Conservation (phyloP, 192 early-diverging fungal genomes). For the Coemansia reversa region DNA sequence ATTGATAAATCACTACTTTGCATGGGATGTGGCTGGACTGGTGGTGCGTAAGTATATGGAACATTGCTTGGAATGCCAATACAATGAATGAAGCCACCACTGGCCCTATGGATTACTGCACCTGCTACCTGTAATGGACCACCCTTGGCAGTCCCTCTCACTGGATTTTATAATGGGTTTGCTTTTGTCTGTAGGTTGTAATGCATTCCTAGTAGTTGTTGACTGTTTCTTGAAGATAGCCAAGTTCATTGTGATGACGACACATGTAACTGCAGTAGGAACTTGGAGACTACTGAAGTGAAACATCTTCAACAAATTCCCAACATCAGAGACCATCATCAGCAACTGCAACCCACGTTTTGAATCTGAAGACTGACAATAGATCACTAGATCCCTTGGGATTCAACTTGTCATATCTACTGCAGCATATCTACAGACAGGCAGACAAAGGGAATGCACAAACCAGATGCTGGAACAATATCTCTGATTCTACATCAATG, state of each 20-base stretch:
- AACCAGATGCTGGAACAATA: constrained; percentile 48
- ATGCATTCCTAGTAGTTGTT: constrained; percentile 9
- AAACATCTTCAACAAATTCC: background rate
- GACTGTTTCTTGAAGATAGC: constrained; percentile 10
- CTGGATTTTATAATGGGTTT: constrained; percentile 6
- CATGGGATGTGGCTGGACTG: background rate
- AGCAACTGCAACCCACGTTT: background rate
- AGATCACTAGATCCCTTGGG: background rate
- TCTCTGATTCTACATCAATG: constrained; percentile 35
- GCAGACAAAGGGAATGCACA: constrained; percentile 47
- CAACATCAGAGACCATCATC: constrained; percentile 1
- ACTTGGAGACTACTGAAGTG: background rate
- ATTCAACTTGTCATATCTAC: constrained; percentile 34
- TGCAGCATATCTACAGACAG: constrained; percentile 42
- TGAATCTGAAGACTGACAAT: background rate
- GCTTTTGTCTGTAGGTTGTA: background rate
- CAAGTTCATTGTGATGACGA: constrained; percentile 3
- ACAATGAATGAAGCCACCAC: background rate
- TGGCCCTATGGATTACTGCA: constrained; percentile 6
- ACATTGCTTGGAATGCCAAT: background rate
- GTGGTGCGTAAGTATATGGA: background rate
- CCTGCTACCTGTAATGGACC: background rate
- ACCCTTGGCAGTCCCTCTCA: constrained; percentile 2
- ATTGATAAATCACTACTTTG: background rate
- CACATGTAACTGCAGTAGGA: background rate